phyloP scores from a whole-genome alignment of 176 grass and related monocot species.

The bread wheat (Triticum aestivum) region IWGSC_CS_RefSeq_v2.1 NC_057801.1:749125116-749125615 shows the following conservation, averaged over 20 bases:
- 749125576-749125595: constrained; percentile 49
- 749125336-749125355: constrained; percentile 88
- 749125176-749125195: neutral
- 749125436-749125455: constrained; percentile 13
- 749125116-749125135: neutral
- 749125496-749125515: constrained; percentile 66
- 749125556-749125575: constrained; percentile 28
- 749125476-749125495: constrained; percentile 83
- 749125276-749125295: constrained; percentile 17
- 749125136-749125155: neutral
- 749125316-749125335: constrained; percentile 91
- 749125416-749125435: constrained; percentile 15
- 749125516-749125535: constrained; percentile 52
- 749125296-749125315: constrained; percentile 58
- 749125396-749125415: constrained; percentile 28
- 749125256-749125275: neutral
- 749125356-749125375: constrained; percentile 96
- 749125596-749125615: constrained; percentile 39
- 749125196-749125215: neutral
- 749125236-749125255: neutral
- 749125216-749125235: constrained; percentile 11
- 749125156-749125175: neutral
- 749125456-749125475: constrained; percentile 81
- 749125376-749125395: constrained; percentile 99
- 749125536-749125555: constrained; percentile 40